A percentile compares a stretch with the other conserved stretches of the same genome.
Conservation (phyloP, 495 filamentous ascomycete genomes). For the Penicillium mononematosum region DNA sequence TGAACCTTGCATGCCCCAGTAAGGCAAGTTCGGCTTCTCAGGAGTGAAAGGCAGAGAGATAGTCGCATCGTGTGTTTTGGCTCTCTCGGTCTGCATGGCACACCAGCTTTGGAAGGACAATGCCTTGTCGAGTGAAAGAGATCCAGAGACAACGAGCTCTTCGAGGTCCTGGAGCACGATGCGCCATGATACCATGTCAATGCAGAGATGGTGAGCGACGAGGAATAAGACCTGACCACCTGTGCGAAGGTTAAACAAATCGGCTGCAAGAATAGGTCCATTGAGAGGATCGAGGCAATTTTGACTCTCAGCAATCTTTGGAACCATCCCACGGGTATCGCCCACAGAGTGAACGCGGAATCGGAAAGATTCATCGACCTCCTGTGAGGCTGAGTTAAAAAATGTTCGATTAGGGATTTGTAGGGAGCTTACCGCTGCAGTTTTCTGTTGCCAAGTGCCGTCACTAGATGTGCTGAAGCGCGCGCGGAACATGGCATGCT, state of each 20-base stretch:
- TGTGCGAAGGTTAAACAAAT: slow-evolving; percentile 54
- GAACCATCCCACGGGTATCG: slow-evolving; percentile 32
- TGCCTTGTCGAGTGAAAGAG: slow-evolving; percentile 37
- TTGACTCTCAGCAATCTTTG: slow-evolving; percentile 41
- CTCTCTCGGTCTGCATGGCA: slow-evolving; percentile 43
- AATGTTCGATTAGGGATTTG: not conserved
- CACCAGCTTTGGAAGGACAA: slow-evolving; percentile 68
- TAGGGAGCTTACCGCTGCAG: slow-evolving; percentile 30
- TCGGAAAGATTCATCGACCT: slow-evolving; percentile 42
- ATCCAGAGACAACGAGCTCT: slow-evolving; percentile 51
- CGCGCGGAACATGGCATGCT: slow-evolving; percentile 68
- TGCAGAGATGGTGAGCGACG: slow-evolving; percentile 63
- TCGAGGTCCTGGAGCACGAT: slow-evolving; percentile 66
- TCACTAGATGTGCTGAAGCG: slow-evolving; percentile 49
- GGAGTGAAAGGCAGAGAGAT: slow-evolving; percentile 37
- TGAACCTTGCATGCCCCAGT: slow-evolving; percentile 53
- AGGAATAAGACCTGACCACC: slow-evolving; percentile 59
- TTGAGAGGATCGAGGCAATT: slow-evolving; percentile 38
- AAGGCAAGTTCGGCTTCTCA: slow-evolving; percentile 36
- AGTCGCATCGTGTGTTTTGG: slow-evolving; percentile 21
- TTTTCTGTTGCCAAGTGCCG: slow-evolving; percentile 46
- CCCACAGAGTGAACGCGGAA: slow-evolving; percentile 37
- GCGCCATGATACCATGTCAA: slow-evolving; percentile 72
- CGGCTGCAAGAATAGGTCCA: slow-evolving; percentile 46
- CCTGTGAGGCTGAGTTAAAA: slow-evolving; percentile 19